phyloP scores from a whole-genome alignment of 2,329 filamentous ascomycete genomes.

The Didymellaceae sp. region DNA sequence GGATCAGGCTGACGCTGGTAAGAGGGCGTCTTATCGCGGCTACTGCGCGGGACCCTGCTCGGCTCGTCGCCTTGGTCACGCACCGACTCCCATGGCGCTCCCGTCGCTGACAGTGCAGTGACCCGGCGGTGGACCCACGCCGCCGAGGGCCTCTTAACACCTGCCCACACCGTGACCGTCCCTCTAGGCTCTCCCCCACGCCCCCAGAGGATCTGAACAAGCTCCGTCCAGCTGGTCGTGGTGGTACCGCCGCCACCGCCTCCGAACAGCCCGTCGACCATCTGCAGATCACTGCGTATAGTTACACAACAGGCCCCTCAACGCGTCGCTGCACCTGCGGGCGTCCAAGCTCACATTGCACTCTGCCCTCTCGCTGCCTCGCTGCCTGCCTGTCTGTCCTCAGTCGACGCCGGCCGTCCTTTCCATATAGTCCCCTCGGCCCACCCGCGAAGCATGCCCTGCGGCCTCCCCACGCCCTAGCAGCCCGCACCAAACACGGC shows the following conservation, averaged over 20 bases:
- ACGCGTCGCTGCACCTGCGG: not conserved
- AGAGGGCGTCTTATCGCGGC: slow-evolving; percentile 6
- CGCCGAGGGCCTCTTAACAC: slow-evolving; percentile 1
- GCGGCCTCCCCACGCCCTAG: slow-evolving; percentile 9
- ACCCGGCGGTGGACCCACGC: slow-evolving; percentile 4
- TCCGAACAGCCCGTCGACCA: slow-evolving; percentile 4
- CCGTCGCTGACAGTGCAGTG: slow-evolving; percentile 11
- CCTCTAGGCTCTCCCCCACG: slow-evolving; percentile 12
- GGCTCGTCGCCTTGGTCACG: slow-evolving; percentile 11
- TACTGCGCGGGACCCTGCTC: slow-evolving; percentile 8
- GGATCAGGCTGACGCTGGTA: not conserved
- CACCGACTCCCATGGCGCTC: slow-evolving; percentile 3
- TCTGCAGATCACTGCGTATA: slow-evolving; percentile 15
- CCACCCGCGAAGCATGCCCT: slow-evolving; percentile 10
- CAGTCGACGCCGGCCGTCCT: not conserved
- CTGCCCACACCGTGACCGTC: not conserved
- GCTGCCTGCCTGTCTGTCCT: no score
- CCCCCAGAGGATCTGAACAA: slow-evolving; percentile 3
- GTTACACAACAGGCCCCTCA: slow-evolving; percentile 10
- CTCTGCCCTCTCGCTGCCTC: not conserved
- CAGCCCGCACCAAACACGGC: slow-evolving; percentile 9
- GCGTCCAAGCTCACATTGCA: not conserved
- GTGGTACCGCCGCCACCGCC: slow-evolving; percentile 12
- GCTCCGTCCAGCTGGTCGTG: slow-evolving; percentile 5
- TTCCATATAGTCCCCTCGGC: not conserved